Percentiles rank a stretch among this genome's conserved stretches.
These are phyloP conservation scores for Trichoderma arundinaceum DNA, from an alignment of 2,329 filamentous ascomycete species.

Conservation along the genomic window DNA sequence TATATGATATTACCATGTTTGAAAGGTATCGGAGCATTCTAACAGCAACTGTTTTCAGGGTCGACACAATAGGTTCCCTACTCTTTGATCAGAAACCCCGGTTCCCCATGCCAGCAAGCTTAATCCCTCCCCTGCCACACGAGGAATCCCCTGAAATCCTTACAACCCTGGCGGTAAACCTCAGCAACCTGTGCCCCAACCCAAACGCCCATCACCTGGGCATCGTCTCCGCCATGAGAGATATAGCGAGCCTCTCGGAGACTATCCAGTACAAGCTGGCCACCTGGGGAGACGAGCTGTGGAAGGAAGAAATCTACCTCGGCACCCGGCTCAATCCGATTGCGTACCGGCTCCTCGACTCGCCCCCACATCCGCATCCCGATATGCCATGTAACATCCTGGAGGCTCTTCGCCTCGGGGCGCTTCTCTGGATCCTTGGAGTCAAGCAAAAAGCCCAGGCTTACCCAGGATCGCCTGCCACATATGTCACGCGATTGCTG, in stretches of 20 bases:
- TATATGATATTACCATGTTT: too few species aligned
- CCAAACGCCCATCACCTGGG: neutral
- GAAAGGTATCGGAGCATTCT: neutral
- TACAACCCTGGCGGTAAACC: neutral
- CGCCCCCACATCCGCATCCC: neutral
- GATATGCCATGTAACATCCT: neutral
- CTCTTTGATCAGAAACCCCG: slow-evolving; percentile 22
- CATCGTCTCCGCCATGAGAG: neutral
- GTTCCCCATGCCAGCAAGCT: slow-evolving; percentile 15
- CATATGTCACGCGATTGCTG: slow-evolving; percentile 12
- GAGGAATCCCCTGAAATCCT: neutral
- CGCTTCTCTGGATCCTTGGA: slow-evolving; percentile 18
- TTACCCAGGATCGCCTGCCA: slow-evolving; percentile 16
- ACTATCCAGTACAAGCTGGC: slow-evolving; percentile 13
- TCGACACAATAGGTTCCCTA: slow-evolving; percentile 20
- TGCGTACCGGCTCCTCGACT: slow-evolving; percentile 18
- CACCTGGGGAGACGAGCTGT: slow-evolving; percentile 1
- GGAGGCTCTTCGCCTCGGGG: slow-evolving; percentile 15
- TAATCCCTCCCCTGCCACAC: slow-evolving; percentile 2
- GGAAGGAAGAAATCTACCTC: slow-evolving; percentile 26
- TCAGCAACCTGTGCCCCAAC: slow-evolving; percentile 1
- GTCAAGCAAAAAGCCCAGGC: slow-evolving; percentile 21
- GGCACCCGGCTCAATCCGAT: slow-evolving; percentile 22
- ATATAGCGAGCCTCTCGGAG: slow-evolving; percentile 4
- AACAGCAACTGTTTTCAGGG: neutral